Base-by-base conservation (phyloP, 75 land plant species). In the Cupressus sempervirens region DNA sequence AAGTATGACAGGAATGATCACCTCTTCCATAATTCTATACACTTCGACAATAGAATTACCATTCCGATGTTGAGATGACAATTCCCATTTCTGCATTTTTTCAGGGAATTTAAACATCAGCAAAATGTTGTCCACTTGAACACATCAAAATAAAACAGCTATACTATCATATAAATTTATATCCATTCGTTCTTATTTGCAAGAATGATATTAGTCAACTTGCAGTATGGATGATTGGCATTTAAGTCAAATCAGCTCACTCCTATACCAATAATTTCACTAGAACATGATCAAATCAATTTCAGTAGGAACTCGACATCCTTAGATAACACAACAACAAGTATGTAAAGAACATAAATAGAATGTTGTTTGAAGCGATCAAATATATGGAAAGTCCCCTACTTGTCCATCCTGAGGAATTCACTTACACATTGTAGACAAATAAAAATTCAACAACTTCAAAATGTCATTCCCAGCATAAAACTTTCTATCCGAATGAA, bases 31-130 rank as follows among this genome's bases (percentile, higher is more conserved):
- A 38, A 97, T 97, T 86, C 98, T 89, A 72, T 91, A 97, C 38
- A 97, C 99, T 89, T 97, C 99, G 84, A 97, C 98, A 90, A 97
- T 91, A 50, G 99, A 97, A 86, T 90, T 95, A 23, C 95, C 95
- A 89, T 97, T 92, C 34, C 98, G 94, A 84, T 94, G 95, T 72
- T 96, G 98, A 86, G 93, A 91, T 82, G 98, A 85, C 23, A 94
- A 96, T 29, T 92, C 92, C 99, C 99, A 97, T 40, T 84, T 89
- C 99, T 97, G 89, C 40, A 86, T 75, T 67, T 84, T 41, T 43
- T 77, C n/a, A 12, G 43, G 46, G 54, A 34, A 81, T 6, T 46
- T n/a, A 23, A 67, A 48, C 18, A 79, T 29, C 18, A 70, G 29
- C 36, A 81, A 68, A 82, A 46, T 10, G 20, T n/a, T 75, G 23